A percentile compares a stretch with the other conserved stretches of the same genome.
These are phyloP conservation scores for Lactarius evosmus DNA, from an alignment of 768 basidiomycete genomes.

Conservation along the genomic window DNA sequence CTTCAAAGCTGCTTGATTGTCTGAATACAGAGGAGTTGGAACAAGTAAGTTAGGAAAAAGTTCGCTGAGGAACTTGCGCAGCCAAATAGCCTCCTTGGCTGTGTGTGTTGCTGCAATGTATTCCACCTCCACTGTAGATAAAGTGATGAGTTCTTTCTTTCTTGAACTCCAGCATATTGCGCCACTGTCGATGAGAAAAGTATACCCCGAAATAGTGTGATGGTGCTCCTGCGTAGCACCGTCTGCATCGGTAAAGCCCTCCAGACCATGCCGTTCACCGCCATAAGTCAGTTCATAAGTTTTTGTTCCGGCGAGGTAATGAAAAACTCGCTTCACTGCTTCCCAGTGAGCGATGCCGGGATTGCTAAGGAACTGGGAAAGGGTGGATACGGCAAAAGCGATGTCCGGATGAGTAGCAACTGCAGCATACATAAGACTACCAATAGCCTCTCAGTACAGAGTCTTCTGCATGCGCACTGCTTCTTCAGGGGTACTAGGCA, in stretches of 20 bases:
- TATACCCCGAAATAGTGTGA: neutral
- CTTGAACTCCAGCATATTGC: too few species aligned
- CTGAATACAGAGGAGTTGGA: neutral
- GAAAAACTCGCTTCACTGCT: too few species aligned
- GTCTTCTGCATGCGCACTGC: neutral
- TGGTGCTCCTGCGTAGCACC: neutral
- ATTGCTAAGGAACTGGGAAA: neutral
- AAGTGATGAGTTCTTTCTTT: neutral
- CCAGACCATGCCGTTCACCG: too few species aligned
- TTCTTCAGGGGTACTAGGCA: neutral
- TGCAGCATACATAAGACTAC: too few species aligned
- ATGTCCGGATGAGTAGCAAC: slow-evolving; percentile 39
- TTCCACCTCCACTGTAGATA: slow-evolving; percentile 6
- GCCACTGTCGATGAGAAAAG: slow-evolving; percentile 1
- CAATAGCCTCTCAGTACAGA: neutral
- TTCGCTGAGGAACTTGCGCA: neutral
- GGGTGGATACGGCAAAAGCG: slow-evolving; percentile 30
- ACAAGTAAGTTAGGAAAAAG: neutral
- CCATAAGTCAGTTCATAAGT: neutral
- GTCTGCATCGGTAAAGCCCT: too few species aligned
- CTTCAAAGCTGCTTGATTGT: slow-evolving; percentile 6
- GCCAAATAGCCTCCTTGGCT: slow-evolving; percentile 1
- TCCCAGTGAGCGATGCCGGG: too few species aligned
- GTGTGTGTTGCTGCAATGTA: slow-evolving; percentile 3
- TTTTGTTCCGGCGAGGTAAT: neutral